Percentiles rank a stretch among this genome's conserved stretches.
These are phyloP conservation scores for Crithidia brevicula DNA, from an alignment of 208 protist genomes.

Conservation along the genomic window DNA sequence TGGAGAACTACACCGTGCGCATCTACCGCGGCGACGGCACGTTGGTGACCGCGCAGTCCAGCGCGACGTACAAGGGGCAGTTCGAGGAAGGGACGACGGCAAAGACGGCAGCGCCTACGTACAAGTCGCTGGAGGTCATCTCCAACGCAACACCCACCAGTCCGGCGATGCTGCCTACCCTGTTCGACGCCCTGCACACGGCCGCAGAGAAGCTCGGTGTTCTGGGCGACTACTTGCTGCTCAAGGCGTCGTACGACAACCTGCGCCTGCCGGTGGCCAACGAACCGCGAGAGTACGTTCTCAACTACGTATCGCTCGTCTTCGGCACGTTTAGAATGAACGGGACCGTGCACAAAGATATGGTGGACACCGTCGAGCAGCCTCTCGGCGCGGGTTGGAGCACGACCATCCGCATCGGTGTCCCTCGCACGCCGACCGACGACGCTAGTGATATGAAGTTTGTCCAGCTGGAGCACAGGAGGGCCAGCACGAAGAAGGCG, in stretches of 20 bases:
- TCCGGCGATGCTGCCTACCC: slow-evolving; percentile 11
- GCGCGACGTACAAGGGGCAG: background rate
- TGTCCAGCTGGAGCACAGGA: background rate
- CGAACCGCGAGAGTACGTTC: slow-evolving; percentile 25
- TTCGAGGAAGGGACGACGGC: background rate
- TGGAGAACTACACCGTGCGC: background rate
- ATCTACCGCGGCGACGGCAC: slow-evolving; percentile 8
- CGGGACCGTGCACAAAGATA: background rate
- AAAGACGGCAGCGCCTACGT: background rate
- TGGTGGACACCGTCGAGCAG: background rate
- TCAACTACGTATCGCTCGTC: slow-evolving; percentile 8
- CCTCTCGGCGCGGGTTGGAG: slow-evolving; percentile 1
- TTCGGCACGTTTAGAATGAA: background rate
- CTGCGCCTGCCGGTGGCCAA: slow-evolving; percentile 18
- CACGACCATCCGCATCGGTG: slow-evolving; percentile 5
- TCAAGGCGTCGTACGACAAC: slow-evolving; percentile 20
- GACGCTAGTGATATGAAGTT: background rate
- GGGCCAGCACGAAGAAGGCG: slow-evolving; percentile 1
- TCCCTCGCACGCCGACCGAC: background rate
- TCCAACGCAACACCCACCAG: background rate
- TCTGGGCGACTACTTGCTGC: background rate
- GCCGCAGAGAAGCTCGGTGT: slow-evolving; percentile 1
- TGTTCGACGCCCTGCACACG: slow-evolving; percentile 8
- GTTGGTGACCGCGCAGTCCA: slow-evolving; percentile 1
- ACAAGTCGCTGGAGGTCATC: too few species aligned